Percentiles rank a stretch among this genome's conserved stretches.
These are phyloP conservation scores for Chrysoporthe puriensis DNA, from an alignment of 2,329 filamentous ascomycete species.

Conservation along the genomic window DNA sequence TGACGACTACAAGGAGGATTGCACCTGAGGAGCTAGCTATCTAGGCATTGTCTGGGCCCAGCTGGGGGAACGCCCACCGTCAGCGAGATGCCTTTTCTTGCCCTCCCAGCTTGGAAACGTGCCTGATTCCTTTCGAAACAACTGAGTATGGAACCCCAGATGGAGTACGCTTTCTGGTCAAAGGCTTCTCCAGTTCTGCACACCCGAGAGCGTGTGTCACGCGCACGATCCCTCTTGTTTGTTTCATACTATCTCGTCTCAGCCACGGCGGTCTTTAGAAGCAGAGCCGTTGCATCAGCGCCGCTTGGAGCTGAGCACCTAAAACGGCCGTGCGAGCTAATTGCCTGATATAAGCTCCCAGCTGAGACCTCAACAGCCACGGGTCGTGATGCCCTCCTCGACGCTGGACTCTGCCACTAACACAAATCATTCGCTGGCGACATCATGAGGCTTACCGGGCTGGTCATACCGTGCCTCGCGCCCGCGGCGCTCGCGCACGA, in stretches of 20 bases:
- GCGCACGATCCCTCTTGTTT: not conserved
- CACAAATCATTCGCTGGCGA: not conserved
- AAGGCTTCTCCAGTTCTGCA: not conserved
- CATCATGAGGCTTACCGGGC: not conserved
- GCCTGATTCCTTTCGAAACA: not conserved
- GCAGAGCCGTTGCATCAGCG: no score
- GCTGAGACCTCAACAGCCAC: not conserved
- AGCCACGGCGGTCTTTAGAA: not conserved
- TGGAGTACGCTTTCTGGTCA: not conserved
- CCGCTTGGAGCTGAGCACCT: not conserved
- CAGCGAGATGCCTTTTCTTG: not conserved
- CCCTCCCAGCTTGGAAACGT: not conserved
- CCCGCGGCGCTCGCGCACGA: slow-evolving; percentile 14
- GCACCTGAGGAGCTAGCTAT: not conserved
- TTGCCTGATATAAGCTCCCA: not conserved
- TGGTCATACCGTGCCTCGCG: slow-evolving; percentile 7
- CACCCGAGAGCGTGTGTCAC: not conserved
- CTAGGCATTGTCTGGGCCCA: no score
- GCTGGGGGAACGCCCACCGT: no score
- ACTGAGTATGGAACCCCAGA: not conserved
- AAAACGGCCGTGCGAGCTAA: not conserved
- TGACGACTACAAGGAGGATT: not conserved
- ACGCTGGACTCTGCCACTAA: not conserved
- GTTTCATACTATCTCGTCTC: slow-evolving; percentile 5
- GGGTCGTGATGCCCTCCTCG: not conserved